A percentile compares a stretch with the other conserved stretches of the same genome.
Evolutionary conservation across 1,284 basidiomycete species (phyloP).

Genomic region (Trichosporon coremiiforme): DNA sequence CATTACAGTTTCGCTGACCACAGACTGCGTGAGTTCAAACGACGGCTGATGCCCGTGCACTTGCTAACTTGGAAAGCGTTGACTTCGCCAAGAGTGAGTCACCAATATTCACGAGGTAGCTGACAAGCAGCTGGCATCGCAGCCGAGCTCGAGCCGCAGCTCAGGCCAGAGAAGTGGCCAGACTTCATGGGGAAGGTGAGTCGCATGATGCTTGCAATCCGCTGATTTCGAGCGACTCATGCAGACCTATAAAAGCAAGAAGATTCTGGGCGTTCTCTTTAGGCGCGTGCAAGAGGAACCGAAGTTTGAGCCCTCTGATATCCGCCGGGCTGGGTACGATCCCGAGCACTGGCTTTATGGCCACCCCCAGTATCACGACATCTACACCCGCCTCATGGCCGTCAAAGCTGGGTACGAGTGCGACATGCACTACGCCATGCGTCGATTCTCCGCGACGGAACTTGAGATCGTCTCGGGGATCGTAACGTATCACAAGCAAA

Average conservation of each 20-base stretch:
- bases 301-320: slow-evolving; percentile 41
- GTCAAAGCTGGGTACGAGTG: slow-evolving; percentile 48
- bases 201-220: neutral
- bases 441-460: slow-evolving; percentile 46
- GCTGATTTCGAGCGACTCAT: slow-evolving; percentile 32
- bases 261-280: slow-evolving; percentile 52
- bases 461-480: slow-evolving; percentile 47
- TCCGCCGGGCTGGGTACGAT: slow-evolving; percentile 35
- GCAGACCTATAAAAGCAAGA: slow-evolving; percentile 40
- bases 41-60: neutral
- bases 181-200: slow-evolving; percentile 56
- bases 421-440: slow-evolving; percentile 44
- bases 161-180: slow-evolving; percentile 49
- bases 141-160: slow-evolving; percentile 38
- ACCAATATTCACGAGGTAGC: neutral
- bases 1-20: slow-evolving; percentile 25
- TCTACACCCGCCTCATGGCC: slow-evolving; percentile 39
- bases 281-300: slow-evolving; percentile 45
- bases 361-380: slow-evolving; percentile 31
- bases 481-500: slow-evolving; percentile 42
- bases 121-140: slow-evolving; percentile 46
- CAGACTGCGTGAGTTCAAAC: slow-evolving; percentile 43
- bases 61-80: slow-evolving; percentile 35
- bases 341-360: slow-evolving; percentile 34
- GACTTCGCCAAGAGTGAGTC: slow-evolving; percentile 56